Evolutionary conservation across 2,329 filamentous ascomycete species (phyloP).

Genomic region (Alternaria triticimaculans): DNA sequence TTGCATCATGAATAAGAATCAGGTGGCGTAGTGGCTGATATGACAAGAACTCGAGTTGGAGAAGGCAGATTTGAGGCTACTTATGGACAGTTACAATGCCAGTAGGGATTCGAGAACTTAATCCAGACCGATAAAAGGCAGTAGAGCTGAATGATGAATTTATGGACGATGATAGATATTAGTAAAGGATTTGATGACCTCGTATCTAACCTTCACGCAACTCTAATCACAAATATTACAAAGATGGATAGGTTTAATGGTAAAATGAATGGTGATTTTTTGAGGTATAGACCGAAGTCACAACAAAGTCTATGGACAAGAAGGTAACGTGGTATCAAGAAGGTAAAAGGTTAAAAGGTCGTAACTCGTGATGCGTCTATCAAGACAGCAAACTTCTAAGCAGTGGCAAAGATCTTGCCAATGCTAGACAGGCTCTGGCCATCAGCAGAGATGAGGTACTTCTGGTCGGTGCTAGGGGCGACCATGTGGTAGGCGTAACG

Average conservation of each 20-base stretch:
- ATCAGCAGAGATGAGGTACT: slow-evolving; percentile 25
- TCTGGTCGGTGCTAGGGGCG: slow-evolving; percentile 24
- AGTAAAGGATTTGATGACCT: not conserved
- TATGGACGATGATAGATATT: not conserved
- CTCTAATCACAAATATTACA: not conserved
- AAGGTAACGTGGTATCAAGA: slow-evolving; percentile 44
- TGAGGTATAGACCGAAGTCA: not conserved
- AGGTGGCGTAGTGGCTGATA: slow-evolving; percentile 1
- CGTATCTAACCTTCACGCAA: not conserved
- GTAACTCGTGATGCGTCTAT: slow-evolving; percentile 8
- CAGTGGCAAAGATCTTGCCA: slow-evolving; percentile 23
- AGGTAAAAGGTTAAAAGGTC: slow-evolving; percentile 45
- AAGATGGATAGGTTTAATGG: not conserved
- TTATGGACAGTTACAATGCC: slow-evolving; percentile 6
- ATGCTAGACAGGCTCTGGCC: slow-evolving; percentile 28
- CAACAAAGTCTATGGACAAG: not conserved
- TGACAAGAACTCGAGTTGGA: slow-evolving; percentile 6
- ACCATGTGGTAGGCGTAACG: slow-evolving; percentile 44
- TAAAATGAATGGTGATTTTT: not conserved
- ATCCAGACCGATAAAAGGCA: slow-evolving; percentile 4
- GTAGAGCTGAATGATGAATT: slow-evolving; percentile 9
- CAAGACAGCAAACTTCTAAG: slow-evolving; percentile 2
- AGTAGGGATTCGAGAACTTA: slow-evolving; percentile 14
- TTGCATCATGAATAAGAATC: slow-evolving; percentile 15
- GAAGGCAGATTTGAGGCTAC: slow-evolving; percentile 4